A percentile compares a stretch with the other conserved stretches of the same genome.
Conservation (phyloP, 805 yeast species). For the Yarrowia phangngaensis region DNA sequence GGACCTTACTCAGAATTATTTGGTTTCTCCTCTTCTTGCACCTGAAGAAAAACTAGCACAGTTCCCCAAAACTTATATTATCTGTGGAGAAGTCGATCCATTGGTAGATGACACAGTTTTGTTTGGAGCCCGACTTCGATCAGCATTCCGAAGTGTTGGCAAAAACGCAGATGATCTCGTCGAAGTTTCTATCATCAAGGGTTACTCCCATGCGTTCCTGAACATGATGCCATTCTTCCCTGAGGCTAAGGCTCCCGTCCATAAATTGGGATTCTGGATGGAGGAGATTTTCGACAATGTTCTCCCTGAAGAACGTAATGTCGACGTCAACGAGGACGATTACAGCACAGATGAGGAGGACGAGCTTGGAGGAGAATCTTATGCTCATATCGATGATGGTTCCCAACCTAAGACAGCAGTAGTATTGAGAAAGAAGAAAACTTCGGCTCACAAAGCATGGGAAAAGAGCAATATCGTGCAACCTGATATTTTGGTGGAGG, state of each 20-base stretch:
- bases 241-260: constrained; percentile 32
- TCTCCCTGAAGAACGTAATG: constrained; percentile 20
- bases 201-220: constrained; percentile 36
- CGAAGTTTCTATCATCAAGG: constrained; percentile 34
- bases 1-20: constrained; percentile 33
- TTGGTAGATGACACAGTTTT: constrained; percentile 37
- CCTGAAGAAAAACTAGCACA: constrained; percentile 33
- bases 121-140: constrained; percentile 35
- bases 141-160: constrained; percentile 32
- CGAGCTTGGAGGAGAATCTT: constrained; percentile 15
- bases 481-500: constrained; percentile 3
- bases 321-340: constrained; percentile 19
- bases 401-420: not conserved
- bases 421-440: constrained; percentile 13
- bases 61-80: constrained; percentile 37
- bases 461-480: constrained; percentile 17
- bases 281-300: constrained; percentile 27
- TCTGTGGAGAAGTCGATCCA: constrained; percentile 39
- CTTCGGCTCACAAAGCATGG: constrained; percentile 20
- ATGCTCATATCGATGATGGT: constrained; percentile 15
- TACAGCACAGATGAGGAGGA: constrained; percentile 23
- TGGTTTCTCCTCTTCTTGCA: constrained; percentile 35
- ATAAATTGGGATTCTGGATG: constrained; percentile 35
- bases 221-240: constrained; percentile 34
- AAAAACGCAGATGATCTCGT: constrained; percentile 30